Percentiles rank a stretch among this genome's conserved stretches.
Conservation (phyloP, 352 stramenopile genomes). For the Globisporangium iwayamae region DNA sequence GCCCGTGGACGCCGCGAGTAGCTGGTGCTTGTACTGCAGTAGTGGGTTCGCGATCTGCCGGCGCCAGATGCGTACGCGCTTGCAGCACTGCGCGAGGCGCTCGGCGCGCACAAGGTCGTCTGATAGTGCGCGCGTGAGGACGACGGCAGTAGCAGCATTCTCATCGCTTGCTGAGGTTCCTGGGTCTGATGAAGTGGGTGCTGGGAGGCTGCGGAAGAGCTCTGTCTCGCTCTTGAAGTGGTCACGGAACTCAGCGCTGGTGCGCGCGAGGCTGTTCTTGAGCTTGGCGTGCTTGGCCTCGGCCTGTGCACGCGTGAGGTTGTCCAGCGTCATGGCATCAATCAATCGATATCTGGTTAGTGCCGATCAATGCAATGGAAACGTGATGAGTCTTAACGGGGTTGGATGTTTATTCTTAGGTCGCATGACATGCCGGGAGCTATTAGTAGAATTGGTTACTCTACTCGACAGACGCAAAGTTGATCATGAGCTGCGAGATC, state of each 20-base stretch:
- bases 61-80: conserved; percentile 69
- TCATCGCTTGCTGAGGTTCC: background rate
- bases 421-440: background rate
- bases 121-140: conserved; percentile 4
- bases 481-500: conserved; percentile 56
- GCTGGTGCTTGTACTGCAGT: conserved; percentile 53
- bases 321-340: conserved; percentile 59
- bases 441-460: conserved; percentile 1
- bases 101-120: conserved; percentile 56
- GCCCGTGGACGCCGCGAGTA: conserved; percentile 17
- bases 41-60: conserved; percentile 62
- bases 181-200: conserved; percentile 4
- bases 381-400: no score
- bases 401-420: background rate
- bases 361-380: no score
- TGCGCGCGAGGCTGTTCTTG: conserved; percentile 50
- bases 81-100: conserved; percentile 65
- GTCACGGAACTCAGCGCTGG: conserved; percentile 42
- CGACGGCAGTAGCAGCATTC: background rate
- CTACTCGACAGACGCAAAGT: conserved; percentile 53
- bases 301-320: conserved; percentile 47
- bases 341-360: no score
- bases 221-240: conserved; percentile 41
- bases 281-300: conserved; percentile 51
- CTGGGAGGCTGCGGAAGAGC: conserved; percentile 45